phyloP scores from a whole-genome alignment of 2,329 filamentous ascomycete species.

The Neurospora crassa region DNA sequence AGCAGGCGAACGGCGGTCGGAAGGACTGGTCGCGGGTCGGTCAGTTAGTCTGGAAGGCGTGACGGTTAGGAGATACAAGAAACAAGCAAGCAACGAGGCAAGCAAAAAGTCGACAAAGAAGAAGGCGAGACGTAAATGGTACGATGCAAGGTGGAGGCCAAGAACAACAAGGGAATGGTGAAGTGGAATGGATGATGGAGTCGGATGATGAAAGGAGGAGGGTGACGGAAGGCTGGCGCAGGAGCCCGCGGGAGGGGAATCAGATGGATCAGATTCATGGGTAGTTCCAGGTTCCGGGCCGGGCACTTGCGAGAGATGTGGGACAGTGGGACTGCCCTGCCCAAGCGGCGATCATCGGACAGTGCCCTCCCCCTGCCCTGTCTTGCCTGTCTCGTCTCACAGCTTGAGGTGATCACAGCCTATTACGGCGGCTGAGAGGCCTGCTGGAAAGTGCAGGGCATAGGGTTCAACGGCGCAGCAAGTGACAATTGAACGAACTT shows the following conservation, averaged over 20 bases:
- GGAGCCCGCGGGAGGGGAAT: conserved; percentile 3
- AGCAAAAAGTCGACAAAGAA: neutral
- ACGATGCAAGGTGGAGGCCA: neutral
- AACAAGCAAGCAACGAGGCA: neutral
- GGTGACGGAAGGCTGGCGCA: conserved; percentile 16
- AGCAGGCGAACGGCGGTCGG: neutral
- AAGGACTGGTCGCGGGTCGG: neutral
- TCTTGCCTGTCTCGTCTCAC: neutral
- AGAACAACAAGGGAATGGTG: neutral
- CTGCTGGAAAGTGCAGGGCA: neutral
- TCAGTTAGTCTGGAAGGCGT: neutral
- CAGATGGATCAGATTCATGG: too few relatives aligned
- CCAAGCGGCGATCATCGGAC: neutral
- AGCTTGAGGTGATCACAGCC: neutral
- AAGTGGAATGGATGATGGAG: neutral
- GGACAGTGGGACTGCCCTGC: neutral
- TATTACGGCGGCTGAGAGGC: neutral
- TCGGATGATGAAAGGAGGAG: neutral
- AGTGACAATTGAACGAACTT: neutral
- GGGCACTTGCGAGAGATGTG: neutral
- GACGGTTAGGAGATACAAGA: neutral
- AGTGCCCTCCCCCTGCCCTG: neutral
- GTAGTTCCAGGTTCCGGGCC: neutral
- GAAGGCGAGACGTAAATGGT: neutral
- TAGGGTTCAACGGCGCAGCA: neutral